These are phyloP conservation scores for Neofusicoccum kwambonambiense DNA, from an alignment of 2,329 filamentous ascomycete species.

Conservation along the genomic window DNA sequence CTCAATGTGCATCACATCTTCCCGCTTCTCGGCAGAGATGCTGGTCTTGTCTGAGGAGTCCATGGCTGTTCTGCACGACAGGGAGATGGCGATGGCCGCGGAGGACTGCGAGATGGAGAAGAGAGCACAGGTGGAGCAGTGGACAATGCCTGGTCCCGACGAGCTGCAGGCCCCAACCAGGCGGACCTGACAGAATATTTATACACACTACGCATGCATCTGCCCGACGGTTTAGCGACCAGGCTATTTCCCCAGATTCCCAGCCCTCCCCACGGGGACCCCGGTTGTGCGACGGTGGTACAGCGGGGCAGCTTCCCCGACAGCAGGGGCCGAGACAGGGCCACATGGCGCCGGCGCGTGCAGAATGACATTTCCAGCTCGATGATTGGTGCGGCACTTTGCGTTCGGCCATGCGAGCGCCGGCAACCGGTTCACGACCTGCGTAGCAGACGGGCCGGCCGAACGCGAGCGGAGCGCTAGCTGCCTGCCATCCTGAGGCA, in stretches of 20 bases:
- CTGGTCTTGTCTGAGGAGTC: not conserved
- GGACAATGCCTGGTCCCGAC: not conserved
- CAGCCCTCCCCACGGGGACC: not conserved
- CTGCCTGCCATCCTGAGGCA: not conserved
- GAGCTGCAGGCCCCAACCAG: not conserved
- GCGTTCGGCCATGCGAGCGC: too few species aligned
- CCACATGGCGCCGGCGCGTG: not conserved
- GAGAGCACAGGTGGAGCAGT: not conserved
- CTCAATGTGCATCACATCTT: conserved; percentile 5
- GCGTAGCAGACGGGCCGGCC: not conserved
- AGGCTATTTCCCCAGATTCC: not conserved
- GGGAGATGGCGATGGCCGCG: not conserved
- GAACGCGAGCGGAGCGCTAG: not conserved
- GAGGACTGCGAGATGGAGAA: not conserved
- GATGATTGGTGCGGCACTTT: too few species aligned
- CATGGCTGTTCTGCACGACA: not conserved
- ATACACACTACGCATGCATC: not conserved
- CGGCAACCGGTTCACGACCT: not conserved
- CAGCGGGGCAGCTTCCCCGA: not conserved
- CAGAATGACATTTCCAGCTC: not conserved
- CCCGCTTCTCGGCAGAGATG: conserved; percentile 1
- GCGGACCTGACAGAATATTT: not conserved
- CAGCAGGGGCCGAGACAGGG: not conserved
- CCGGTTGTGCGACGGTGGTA: not conserved
- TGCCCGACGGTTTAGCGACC: not conserved